Conservation (phyloP, 768 basidiomycete genomes). For the Sarcodon aspratus region DNA sequence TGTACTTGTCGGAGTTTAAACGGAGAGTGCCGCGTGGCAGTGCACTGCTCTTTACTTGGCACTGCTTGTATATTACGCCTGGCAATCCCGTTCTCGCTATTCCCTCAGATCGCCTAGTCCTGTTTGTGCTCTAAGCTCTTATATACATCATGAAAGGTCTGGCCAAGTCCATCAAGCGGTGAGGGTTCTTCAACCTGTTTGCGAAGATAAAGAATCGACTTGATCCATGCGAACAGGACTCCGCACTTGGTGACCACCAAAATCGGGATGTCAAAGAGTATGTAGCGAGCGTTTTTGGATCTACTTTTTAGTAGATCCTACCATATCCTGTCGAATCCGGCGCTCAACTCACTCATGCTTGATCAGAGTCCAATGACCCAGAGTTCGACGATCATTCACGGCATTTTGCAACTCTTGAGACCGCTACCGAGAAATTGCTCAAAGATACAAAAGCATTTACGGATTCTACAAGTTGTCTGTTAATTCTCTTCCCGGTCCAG, state of each 20-base stretch:
- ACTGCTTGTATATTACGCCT: too few relatives aligned
- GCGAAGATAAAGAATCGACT: too few relatives aligned
- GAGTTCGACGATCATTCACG: slow-evolving; percentile 85
- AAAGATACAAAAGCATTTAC: slow-evolving; percentile 87
- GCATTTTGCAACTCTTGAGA: slow-evolving; percentile 68
- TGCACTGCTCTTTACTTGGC: too few relatives aligned
- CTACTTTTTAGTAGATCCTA: not conserved
- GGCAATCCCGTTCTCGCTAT: too few relatives aligned
- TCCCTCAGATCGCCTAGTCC: too few relatives aligned
- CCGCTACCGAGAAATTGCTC: slow-evolving; percentile 76
- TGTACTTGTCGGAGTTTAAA: too few relatives aligned
- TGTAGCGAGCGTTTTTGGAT: slow-evolving; percentile 4
- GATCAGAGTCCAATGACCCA: slow-evolving; percentile 65
- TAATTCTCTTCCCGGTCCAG: not conserved
- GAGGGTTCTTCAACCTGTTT: too few relatives aligned
- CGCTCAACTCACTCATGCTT: slow-evolving; percentile 1
- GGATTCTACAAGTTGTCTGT: slow-evolving; percentile 68
- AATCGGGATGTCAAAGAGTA: slow-evolving; percentile 91
- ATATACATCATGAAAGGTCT: too few relatives aligned
- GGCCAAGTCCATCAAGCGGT: too few relatives aligned
- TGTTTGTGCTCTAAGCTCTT: too few relatives aligned
- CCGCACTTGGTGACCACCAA: slow-evolving; percentile 83
- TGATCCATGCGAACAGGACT: slow-evolving; percentile 37
- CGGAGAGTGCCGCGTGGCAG: too few relatives aligned
- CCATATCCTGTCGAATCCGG: not conserved